Conservation (phyloP, 2,329 filamentous ascomycete species). For the Penicillium digitatum region DNA sequence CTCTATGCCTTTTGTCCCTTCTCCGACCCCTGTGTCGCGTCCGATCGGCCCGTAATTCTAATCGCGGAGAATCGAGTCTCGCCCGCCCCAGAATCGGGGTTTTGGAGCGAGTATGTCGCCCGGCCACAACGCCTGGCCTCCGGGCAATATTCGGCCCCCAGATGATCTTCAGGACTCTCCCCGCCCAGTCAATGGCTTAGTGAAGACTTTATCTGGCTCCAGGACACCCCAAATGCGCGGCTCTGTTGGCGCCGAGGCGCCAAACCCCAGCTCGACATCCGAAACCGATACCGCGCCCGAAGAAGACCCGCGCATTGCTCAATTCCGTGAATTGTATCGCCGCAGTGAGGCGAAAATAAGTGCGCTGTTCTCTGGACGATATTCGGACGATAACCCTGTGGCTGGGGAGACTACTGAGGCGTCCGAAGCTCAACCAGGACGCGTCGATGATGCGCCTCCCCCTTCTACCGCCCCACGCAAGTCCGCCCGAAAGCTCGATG, state of each 20-base stretch:
- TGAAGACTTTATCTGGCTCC: slow-evolving; percentile 42
- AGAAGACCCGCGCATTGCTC: slow-evolving; percentile 63
- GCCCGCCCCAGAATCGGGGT: slow-evolving; percentile 45
- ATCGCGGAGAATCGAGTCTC: slow-evolving; percentile 46
- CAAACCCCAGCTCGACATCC: slow-evolving; percentile 47
- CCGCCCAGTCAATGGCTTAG: slow-evolving; percentile 43
- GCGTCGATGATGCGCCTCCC: slow-evolving; percentile 49
- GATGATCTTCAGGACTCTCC: slow-evolving; percentile 53
- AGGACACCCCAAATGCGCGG: slow-evolving; percentile 45
- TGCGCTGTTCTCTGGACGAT: slow-evolving; percentile 61
- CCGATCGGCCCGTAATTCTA: slow-evolving; percentile 34
- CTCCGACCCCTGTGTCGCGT: slow-evolving; percentile 24
- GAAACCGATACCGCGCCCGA: slow-evolving; percentile 59
- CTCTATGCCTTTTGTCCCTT: slow-evolving; percentile 34
- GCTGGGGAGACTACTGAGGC: slow-evolving; percentile 48
- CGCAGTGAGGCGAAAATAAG: slow-evolving; percentile 73
- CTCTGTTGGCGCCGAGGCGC: slow-evolving; percentile 45
- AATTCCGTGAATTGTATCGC: slow-evolving; percentile 74
- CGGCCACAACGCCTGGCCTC: slow-evolving; percentile 65
- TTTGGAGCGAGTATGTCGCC: slow-evolving; percentile 59
- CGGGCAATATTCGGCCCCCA: slow-evolving; percentile 56
- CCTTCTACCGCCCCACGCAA: slow-evolving; percentile 49
- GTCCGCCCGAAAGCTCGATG: slow-evolving; percentile 70
- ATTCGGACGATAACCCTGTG: slow-evolving; percentile 28
- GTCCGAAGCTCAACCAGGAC: slow-evolving; percentile 31